Base-by-base conservation (phyloP, 139 green algal species). In the Chlamydomonas schloesseri region DNA sequence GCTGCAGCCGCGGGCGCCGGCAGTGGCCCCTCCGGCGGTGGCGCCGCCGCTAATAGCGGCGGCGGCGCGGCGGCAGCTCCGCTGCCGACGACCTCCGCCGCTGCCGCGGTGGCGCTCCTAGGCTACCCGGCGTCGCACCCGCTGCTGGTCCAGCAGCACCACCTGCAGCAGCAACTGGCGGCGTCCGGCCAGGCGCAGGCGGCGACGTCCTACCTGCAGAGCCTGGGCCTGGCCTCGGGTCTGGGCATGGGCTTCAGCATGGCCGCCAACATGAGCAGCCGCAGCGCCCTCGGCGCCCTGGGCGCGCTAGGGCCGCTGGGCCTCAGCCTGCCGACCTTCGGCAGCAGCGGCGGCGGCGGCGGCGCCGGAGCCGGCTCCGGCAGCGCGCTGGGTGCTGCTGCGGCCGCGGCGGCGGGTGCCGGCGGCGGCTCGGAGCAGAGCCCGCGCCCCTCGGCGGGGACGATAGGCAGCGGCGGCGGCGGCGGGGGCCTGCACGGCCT, bases 91-190 rank as follows among this genome's bases (percentile, higher is more conserved):
- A 70, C 55, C 70, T 87, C 70, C 73, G 81, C 37, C 55, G 6
- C 57, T 87, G 42, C 64, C 68, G 6, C 78, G 68, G 18, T 1
- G 50, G 29, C 42, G 14, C 18, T 3, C 17, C 60, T n/a, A 6
- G 29, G 29, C n/a, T 13, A 18, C n/a, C n/a, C n/a, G 64, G 13
- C 28, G 62, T n/a, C 64, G 18, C 60, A 67, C 60, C 55, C 55
- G 55, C 55, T 60, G 65, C 79, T 85, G 4, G 2, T 84, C 4
- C 78, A 84, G 67, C 79, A 85, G 47, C 79, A 85, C n/a, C 53
- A 85, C 79, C 50, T 76, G 79, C 36, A 57, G 23, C 18, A 29
- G 29, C 65, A 84, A 8, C 64, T 84, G 64, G 78, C 79, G 6
- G 37, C 24, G 26, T 14, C 36, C 0, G 60, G 14, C 10, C 64